These are phyloP conservation scores for Wickerhamomyces hampshirensis DNA, from an alignment of 805 yeast genomes.

Conservation along the genomic window DNA sequence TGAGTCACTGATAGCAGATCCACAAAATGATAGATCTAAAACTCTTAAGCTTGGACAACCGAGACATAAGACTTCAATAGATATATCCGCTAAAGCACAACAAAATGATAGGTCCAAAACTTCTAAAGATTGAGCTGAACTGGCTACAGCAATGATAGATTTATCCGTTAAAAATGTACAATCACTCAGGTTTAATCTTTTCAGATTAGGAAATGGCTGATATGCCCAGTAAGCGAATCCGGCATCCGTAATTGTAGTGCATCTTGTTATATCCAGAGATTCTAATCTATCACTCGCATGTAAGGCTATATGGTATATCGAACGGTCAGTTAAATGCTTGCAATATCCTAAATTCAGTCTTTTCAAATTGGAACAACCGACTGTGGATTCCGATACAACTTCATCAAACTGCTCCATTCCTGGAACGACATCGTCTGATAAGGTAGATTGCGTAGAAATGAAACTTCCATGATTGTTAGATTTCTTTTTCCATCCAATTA, in stretches of 20 bases:
- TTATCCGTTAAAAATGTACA: constrained; percentile 70
- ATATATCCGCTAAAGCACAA: constrained; percentile 65
- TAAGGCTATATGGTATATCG: constrained; percentile 58
- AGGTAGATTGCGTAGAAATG: constrained; percentile 2
- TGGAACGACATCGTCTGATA: constrained; percentile 23
- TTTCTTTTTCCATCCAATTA: constrained; percentile 49
- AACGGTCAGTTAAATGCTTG: constrained; percentile 64
- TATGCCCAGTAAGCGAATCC: constrained; percentile 68
- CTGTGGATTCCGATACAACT: constrained; percentile 6
- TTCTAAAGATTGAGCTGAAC: constrained; percentile 54
- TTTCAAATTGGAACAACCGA: constrained; percentile 58
- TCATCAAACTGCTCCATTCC: constrained; percentile 27
- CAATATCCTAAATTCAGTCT: constrained; percentile 64
- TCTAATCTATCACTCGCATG: constrained; percentile 54
- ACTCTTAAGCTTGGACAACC: constrained; percentile 55
- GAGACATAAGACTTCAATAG: constrained; percentile 60
- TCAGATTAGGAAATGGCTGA: constrained; percentile 48
- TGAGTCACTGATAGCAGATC: constrained; percentile 73
- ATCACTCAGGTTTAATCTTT: constrained; percentile 53
- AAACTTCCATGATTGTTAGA: background rate
- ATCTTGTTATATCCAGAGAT: constrained; percentile 60
- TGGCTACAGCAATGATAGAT: constrained; percentile 56
- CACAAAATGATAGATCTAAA: constrained; percentile 68
- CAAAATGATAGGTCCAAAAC: constrained; percentile 64
- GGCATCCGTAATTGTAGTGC: constrained; percentile 72